Evolutionary conservation across 73 alveolate species (phyloP).

Genomic region (Vitrella brassicaformis): DNA sequence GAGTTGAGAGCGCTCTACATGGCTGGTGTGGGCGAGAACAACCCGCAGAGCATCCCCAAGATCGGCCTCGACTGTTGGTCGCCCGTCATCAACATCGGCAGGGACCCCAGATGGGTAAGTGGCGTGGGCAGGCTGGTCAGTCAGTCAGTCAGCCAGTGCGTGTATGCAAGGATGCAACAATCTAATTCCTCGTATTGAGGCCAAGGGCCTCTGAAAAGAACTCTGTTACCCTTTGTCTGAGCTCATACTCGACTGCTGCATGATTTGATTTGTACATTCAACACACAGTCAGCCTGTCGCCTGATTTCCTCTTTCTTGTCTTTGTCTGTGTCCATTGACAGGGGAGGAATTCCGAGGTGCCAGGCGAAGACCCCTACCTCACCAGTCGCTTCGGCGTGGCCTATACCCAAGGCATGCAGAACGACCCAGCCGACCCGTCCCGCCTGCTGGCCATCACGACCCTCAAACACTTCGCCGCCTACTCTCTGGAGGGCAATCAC

Average conservation of each 20-base stretch:
- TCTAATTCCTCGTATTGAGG: background rate
- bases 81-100: constrained; percentile 8
- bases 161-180: background rate
- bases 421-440: constrained; percentile 11
- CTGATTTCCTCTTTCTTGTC: too few relatives aligned
- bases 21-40: constrained; percentile 10
- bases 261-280: too few relatives aligned
- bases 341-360: background rate
- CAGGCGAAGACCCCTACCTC: constrained; percentile 7
- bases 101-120: constrained; percentile 41
- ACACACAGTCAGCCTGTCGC: too few relatives aligned
- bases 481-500: constrained; percentile 12
- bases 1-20: constrained; percentile 10
- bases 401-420: constrained; percentile 17
- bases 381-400: constrained; percentile 12
- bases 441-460: constrained; percentile 4
- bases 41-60: background rate
- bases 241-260: too few relatives aligned
- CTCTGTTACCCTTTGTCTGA: background rate
- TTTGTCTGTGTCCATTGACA: too few relatives aligned
- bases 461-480: constrained; percentile 28
- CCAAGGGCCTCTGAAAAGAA: background rate
- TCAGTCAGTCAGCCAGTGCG: background rate
- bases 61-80: background rate
- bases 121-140: background rate